These are phyloP conservation scores for Adansonia rubrostipa DNA, from an alignment of 441 rosid species.

Conservation along the genomic window DNA sequence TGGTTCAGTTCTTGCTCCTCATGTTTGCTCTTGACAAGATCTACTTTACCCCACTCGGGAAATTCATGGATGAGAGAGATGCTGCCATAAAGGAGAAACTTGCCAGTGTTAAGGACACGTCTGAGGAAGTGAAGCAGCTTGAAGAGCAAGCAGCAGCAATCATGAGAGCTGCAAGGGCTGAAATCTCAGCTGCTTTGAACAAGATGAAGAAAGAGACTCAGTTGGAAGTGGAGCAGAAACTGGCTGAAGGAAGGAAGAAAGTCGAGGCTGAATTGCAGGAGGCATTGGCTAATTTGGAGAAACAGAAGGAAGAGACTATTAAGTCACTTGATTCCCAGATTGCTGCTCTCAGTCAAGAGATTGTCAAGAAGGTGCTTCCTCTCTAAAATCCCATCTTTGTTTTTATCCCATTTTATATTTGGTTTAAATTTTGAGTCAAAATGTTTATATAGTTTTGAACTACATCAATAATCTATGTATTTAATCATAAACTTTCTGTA, in stretches of 20 bases:
- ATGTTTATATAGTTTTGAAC: slow-evolving; percentile 21
- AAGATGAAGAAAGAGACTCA: slow-evolving; percentile 93
- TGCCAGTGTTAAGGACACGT: slow-evolving; percentile 74
- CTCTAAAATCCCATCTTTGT: slow-evolving; percentile 30
- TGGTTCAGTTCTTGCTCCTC: slow-evolving; percentile 71
- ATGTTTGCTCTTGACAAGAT: slow-evolving; percentile 88
- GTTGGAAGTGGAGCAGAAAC: slow-evolving; percentile 67
- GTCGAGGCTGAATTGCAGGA: slow-evolving; percentile 80
- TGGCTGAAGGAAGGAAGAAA: slow-evolving; percentile 69
- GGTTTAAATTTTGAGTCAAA: neutral
- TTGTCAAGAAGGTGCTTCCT: slow-evolving; percentile 93
- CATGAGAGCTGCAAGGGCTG: slow-evolving; percentile 88
- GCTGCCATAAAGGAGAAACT: slow-evolving; percentile 79
- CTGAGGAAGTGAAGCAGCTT: slow-evolving; percentile 75
- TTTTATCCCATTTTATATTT: neutral
- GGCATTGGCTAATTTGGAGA: slow-evolving; percentile 73
- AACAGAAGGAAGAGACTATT: slow-evolving; percentile 78
- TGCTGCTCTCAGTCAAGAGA: slow-evolving; percentile 72
- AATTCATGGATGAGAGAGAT: slow-evolving; percentile 87
- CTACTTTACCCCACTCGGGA: slow-evolving; percentile 81
- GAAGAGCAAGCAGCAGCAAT: slow-evolving; percentile 82
- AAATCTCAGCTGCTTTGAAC: slow-evolving; percentile 79
- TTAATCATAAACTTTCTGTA: neutral
- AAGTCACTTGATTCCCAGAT: slow-evolving; percentile 82
- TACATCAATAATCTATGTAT: neutral